Evolutionary conservation across 2,329 filamentous ascomycete genomes (phyloP).

Genomic region (Escovopsis weberi): DNA sequence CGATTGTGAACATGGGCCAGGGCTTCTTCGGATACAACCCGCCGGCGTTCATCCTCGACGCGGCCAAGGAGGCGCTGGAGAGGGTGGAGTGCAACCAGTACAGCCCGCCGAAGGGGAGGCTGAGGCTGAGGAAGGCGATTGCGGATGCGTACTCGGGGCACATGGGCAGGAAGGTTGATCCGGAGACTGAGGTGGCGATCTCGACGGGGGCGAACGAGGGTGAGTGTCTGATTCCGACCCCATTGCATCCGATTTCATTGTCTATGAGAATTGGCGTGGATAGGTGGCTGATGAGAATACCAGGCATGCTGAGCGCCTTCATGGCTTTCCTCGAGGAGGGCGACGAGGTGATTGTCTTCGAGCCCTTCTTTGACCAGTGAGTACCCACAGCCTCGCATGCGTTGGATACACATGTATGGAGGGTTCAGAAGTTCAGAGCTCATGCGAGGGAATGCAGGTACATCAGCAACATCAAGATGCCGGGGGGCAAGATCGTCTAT

Average conservation of each 20-base stretch:
- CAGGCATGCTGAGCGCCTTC: slow-evolving; percentile 81
- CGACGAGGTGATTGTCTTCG: slow-evolving; percentile 95
- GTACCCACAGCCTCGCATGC: slow-evolving; percentile 1
- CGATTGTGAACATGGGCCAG: slow-evolving; percentile 51
- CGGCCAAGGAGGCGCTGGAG: slow-evolving; percentile 79
- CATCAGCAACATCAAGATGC: slow-evolving; percentile 97
- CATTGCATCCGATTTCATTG: no score
- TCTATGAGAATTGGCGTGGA: background rate
- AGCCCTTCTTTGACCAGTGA: slow-evolving; percentile 95
- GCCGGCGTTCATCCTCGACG: slow-evolving; percentile 76
- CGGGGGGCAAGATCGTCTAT: slow-evolving; percentile 86
- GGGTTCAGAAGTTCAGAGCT: no score
- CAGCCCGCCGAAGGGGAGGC: slow-evolving; percentile 85
- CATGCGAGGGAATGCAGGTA: slow-evolving; percentile 24
- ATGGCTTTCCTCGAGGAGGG: slow-evolving; percentile 94
- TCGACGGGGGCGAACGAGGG: slow-evolving; percentile 82
- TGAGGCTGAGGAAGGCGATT: slow-evolving; percentile 82
- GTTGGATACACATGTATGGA: no score
- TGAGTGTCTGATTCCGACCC: background rate
- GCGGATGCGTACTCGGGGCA: slow-evolving; percentile 82
- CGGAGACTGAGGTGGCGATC: slow-evolving; percentile 86
- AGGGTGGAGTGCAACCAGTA: slow-evolving; percentile 97
- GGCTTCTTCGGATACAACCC: slow-evolving; percentile 88
- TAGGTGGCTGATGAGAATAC: background rate
- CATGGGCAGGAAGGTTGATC: slow-evolving; percentile 70